Evolutionary conservation across 371 early-diverging fungal genomes (phyloP).

Genomic region (Actinomortierella ambigua): DNA sequence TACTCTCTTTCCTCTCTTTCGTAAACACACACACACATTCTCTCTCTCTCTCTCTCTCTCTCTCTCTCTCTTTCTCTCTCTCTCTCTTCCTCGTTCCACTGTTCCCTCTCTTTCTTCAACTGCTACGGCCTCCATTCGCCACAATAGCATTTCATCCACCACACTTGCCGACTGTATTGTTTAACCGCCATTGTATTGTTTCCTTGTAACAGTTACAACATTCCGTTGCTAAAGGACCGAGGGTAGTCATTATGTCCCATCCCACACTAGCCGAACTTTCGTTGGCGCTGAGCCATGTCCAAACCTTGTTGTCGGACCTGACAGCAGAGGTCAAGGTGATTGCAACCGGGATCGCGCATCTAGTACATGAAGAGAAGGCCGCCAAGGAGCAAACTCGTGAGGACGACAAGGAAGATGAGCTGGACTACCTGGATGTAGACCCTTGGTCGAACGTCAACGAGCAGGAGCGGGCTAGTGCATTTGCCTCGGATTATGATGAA

Average conservation of each 20-base stretch:
- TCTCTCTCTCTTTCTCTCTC: neutral
- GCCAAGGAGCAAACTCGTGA: no score
- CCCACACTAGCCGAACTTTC: constrained; percentile 36
- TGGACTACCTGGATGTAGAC: constrained; percentile 42
- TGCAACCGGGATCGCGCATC: constrained; percentile 25
- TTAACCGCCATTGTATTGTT: no score
- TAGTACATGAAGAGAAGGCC: constrained; percentile 21
- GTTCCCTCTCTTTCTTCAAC: neutral
- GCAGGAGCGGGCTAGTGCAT: no score
- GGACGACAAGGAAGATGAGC: constrained; percentile 15
- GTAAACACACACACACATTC: neutral
- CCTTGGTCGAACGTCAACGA: constrained; percentile 41
- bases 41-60: constrained; percentile 2
- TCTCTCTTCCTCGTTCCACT: neutral
- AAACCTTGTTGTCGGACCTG: constrained; percentile 32
- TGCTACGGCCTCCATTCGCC: neutral
- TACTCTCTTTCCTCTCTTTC: neutral
- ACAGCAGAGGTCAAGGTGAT: constrained; percentile 44
- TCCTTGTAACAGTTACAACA: no score
- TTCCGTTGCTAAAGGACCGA: no score
- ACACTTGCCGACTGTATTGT: no score
- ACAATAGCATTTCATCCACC: no score
- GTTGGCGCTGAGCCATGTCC: constrained; percentile 34
- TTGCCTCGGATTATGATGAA: constrained; percentile 23
- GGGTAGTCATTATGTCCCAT: constrained; percentile 16